Evolutionary conservation across 768 basidiomycete genomes (phyloP).

Genomic region (Amanita rubescens): DNA sequence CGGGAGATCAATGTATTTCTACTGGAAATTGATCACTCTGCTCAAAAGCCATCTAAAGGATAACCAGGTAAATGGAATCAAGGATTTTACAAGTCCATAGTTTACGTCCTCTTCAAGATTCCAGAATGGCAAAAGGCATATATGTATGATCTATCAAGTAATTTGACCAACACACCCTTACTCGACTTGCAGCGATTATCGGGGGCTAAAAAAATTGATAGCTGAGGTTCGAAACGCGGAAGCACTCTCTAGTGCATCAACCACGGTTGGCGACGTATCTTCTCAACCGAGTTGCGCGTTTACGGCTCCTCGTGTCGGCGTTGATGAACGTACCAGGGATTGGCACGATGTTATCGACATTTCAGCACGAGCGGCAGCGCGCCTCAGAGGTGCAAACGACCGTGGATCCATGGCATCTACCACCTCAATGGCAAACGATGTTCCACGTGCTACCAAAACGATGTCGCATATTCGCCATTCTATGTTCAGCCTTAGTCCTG

Average conservation of each 20-base stretch:
- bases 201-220: slow-evolving; percentile 61
- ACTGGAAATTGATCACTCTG: neutral
- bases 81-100: neutral
- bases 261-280: too few species aligned
- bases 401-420: too few species aligned
- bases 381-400: neutral
- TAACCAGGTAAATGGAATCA: slow-evolving; percentile 43
- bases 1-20: neutral
- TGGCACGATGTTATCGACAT: neutral
- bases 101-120: slow-evolving; percentile 32
- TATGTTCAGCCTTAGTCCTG: neutral
- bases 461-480: neutral
- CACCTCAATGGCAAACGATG: neutral
- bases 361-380: neutral
- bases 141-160: slow-evolving; percentile 32
- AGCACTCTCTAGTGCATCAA: too few species aligned
- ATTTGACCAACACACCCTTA: slow-evolving; percentile 7
- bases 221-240: slow-evolving; percentile 40
- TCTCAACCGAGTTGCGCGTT: slow-evolving; percentile 9
- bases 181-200: slow-evolving; percentile 50
- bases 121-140: slow-evolving; percentile 72
- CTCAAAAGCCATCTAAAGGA: slow-evolving; percentile 55
- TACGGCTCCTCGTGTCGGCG: slow-evolving; percentile 11
- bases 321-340: too few species aligned
- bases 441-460: neutral